Evolutionary conservation across 1,139 yeast genomes (phyloP), one percentile per base, ranked within the genome.

Genomic region (Pichia terricola): DNA sequence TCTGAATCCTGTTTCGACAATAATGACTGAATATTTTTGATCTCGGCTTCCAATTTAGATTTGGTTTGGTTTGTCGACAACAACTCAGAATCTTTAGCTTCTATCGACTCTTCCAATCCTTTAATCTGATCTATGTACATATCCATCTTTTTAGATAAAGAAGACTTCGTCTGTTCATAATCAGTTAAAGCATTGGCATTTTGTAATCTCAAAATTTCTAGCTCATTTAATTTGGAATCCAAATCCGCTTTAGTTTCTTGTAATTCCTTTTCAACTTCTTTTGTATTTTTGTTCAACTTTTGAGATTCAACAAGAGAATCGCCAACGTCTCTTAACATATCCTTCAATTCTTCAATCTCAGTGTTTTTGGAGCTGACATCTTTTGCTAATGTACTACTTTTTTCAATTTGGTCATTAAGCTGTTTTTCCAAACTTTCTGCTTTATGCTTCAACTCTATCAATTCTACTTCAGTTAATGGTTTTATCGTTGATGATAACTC

Each of bases 301-400:
- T 57, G 38, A 28, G 64, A 60, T 36, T 73, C 79, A 0, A 86
- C 94, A 28, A 86, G 67, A 42, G 85, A 94, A 54, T 82, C 75
- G 1, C 95, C 95, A 26, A 87, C 71, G 41, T 75, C 77, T 52
- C 73, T 74, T 41, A 87, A 62, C 83, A 79, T 82, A 46, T 85
- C 95, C 51, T 81, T 73, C 43, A 83, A 69, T 40, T 65, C 67
- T 35, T 75, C 81, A 26, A 78, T 65, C 50, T 80, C 84, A 41
- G 77, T 81, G 7, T 53, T 48, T 47, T 70, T 71, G 4, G 30
- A 44, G n/a, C 45, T 49, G 32, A 46, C 37, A 25, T 47, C 42
- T 32, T 44, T 47, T 28, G 34, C 35, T 16, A 52, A 34, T 2
- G 39, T 33, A 4, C 34, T 22, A 11, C 44, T 40, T 31, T 45